Base-by-base conservation (phyloP, 768 basidiomycete species). In the Tulasnella sp. region DNA sequence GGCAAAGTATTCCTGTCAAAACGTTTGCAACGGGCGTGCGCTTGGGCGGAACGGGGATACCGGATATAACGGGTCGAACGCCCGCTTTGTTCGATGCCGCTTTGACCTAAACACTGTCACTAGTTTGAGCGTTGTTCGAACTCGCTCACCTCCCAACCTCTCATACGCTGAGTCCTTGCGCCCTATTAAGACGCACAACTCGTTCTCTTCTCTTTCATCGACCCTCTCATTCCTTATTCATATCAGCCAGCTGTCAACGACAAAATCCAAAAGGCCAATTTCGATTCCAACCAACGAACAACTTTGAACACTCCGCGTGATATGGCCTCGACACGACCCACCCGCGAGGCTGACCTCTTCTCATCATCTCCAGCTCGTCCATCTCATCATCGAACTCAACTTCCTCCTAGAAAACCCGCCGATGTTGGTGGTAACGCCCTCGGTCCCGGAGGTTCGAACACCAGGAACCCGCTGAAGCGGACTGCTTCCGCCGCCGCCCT, bases 401-500 rank as follows among this genome's bases (percentile, higher is more conserved):
- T 69, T 39, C 58, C 67, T 2, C 58, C 64, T 5, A 76, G 38
- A 40, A 76, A 49, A 71, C 76, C n/a, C 31, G 52, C 15, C 38
- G 40, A 70, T 36, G 31, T 64, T 15, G 25, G 37, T 54, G 15
- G 15, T 6, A 36, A 34, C 38, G 17, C 31, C 15, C 31, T 15
- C 8, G 68, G 12, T 69, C 25, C 22, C 6, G 68, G 39, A n/a
- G 37, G 31, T 29, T 54, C 74, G n/a, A 67, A 58, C 37, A 40
- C 39, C n/a, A 76, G n/a, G 25, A 76, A 76, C 52, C 83, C 85
- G 19, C 83, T 90, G 69, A 90, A 90, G 82, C 88, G 90, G 29
- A 89, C 89, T 22, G 88, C 89, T 34, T 91, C 90, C 22, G 85
- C 85, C 54, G 88, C 87, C 38, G 89, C 89, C 4, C 84, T 91